A percentile compares a stretch with the other conserved stretches of the same genome.
These are phyloP conservation scores for Ceratocystis variospora DNA, from an alignment of 2,329 filamentous ascomycete species.

Conservation along the genomic window DNA sequence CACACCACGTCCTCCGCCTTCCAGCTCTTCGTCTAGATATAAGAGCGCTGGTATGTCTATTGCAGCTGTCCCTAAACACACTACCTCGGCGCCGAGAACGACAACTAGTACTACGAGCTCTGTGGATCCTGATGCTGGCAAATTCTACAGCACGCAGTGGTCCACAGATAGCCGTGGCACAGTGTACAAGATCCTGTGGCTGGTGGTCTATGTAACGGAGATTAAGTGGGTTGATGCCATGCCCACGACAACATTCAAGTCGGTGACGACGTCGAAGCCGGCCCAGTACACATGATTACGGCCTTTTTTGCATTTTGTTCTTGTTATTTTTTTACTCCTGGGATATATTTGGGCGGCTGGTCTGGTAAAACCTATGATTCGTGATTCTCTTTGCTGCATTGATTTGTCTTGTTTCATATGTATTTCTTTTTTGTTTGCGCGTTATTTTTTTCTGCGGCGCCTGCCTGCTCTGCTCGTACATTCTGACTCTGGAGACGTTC, in stretches of 20 bases:
- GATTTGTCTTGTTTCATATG: background rate
- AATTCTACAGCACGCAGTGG: conserved; percentile 37
- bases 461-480: background rate
- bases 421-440: background rate
- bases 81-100: conserved; percentile 12
- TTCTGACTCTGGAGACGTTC: background rate
- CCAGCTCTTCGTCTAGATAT: conserved; percentile 4
- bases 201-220: conserved; percentile 41
- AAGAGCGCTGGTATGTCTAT: background rate
- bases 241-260: background rate
- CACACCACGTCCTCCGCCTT: background rate
- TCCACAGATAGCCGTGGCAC: conserved; percentile 34
- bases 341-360: conserved; percentile 4
- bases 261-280: background rate
- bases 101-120: conserved; percentile 22
- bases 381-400: background rate
- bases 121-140: conserved; percentile 27
- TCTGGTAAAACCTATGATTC: background rate
- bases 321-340: background rate
- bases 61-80: background rate
- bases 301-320: background rate
- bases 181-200: conserved; percentile 44
- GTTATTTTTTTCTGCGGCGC: background rate
- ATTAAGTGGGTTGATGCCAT: conserved; percentile 31
- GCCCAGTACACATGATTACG: background rate